These are phyloP conservation scores for Westerdykella ornata DNA, from an alignment of 2,329 filamentous ascomycete species.

Conservation along the genomic window DNA sequence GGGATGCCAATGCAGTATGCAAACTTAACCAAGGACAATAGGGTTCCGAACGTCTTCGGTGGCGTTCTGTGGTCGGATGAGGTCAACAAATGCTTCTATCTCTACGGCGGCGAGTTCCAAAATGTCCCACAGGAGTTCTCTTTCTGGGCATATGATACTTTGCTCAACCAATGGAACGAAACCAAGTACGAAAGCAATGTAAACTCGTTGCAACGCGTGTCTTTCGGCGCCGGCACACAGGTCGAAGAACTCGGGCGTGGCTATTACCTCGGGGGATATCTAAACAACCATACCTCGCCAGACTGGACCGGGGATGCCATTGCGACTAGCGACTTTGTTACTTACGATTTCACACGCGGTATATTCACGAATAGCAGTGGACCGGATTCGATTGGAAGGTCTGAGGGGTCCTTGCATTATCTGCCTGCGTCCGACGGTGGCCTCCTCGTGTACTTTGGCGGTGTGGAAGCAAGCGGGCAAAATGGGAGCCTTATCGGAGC, in stretches of 20 bases:
- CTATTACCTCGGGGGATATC: slow-evolving; percentile 59
- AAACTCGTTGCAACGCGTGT: slow-evolving; percentile 41
- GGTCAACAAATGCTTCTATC: slow-evolving; percentile 55
- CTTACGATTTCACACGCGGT: slow-evolving; percentile 51
- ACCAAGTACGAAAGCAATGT: slow-evolving; percentile 36
- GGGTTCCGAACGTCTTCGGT: slow-evolving; percentile 48
- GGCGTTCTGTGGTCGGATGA: slow-evolving; percentile 52
- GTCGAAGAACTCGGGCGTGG: slow-evolving; percentile 51
- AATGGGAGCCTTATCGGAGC: slow-evolving; percentile 44
- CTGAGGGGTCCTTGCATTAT: slow-evolving; percentile 56
- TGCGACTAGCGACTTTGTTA: slow-evolving; percentile 49
- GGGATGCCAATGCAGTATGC: slow-evolving; percentile 49
- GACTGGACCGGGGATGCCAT: slow-evolving; percentile 47
- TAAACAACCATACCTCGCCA: slow-evolving; percentile 49
- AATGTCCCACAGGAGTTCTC: slow-evolving; percentile 41
- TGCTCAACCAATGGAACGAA: slow-evolving; percentile 52
- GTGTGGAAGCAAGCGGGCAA: slow-evolving; percentile 44
- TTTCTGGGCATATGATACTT: slow-evolving; percentile 53
- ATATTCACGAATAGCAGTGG: slow-evolving; percentile 50
- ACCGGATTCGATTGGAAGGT: slow-evolving; percentile 49
- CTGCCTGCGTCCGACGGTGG: slow-evolving; percentile 55
- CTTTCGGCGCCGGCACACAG: slow-evolving; percentile 53
- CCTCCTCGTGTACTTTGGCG: slow-evolving; percentile 57
- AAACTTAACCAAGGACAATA: slow-evolving; percentile 54
- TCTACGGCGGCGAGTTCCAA: slow-evolving; percentile 55